Percentiles rank a stretch among this genome's conserved stretches.
These are phyloP conservation scores for Tolypocladium ophioglossoides DNA, from an alignment of 2,329 filamentous ascomycete genomes.

Conservation along the genomic window DNA sequence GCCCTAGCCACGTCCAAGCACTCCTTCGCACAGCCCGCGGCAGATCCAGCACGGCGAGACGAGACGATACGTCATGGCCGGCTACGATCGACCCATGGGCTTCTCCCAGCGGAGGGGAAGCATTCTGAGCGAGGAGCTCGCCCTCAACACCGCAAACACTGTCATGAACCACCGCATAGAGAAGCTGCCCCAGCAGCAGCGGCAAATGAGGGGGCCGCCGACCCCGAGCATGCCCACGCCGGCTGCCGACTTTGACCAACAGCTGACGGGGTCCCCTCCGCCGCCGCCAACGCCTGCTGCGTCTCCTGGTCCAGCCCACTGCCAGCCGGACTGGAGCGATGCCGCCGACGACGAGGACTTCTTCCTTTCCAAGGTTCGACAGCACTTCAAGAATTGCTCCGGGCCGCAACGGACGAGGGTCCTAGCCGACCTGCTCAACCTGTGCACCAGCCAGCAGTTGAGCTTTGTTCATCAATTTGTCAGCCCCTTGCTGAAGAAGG, in stretches of 20 bases:
- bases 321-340: slow-evolving; percentile 62
- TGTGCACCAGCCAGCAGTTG: slow-evolving; percentile 89
- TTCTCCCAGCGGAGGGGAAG: slow-evolving; percentile 53
- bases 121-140: slow-evolving; percentile 45
- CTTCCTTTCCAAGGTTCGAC: slow-evolving; percentile 67
- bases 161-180: slow-evolving; percentile 37
- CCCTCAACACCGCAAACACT: slow-evolving; percentile 37
- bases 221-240: slow-evolving; percentile 58
- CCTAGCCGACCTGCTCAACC: slow-evolving; percentile 78
- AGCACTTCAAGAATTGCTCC: slow-evolving; percentile 69
- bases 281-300: slow-evolving; percentile 56
- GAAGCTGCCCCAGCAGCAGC: slow-evolving; percentile 32
- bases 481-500: slow-evolving; percentile 86
- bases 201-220: slow-evolving; percentile 44
- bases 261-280: slow-evolving; percentile 49
- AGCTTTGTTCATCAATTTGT: slow-evolving; percentile 97
- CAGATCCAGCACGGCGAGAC: neutral
- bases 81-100: slow-evolving; percentile 38
- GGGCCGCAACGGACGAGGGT: slow-evolving; percentile 68
- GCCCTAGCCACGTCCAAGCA: neutral
- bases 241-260: slow-evolving; percentile 51
- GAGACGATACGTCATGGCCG: slow-evolving; percentile 16
- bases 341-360: slow-evolving; percentile 73
- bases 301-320: slow-evolving; percentile 51
- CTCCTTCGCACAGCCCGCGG: neutral